Base-by-base conservation (phyloP, 371 early-diverging fungal species). In the Coemansia sp. region DNA sequence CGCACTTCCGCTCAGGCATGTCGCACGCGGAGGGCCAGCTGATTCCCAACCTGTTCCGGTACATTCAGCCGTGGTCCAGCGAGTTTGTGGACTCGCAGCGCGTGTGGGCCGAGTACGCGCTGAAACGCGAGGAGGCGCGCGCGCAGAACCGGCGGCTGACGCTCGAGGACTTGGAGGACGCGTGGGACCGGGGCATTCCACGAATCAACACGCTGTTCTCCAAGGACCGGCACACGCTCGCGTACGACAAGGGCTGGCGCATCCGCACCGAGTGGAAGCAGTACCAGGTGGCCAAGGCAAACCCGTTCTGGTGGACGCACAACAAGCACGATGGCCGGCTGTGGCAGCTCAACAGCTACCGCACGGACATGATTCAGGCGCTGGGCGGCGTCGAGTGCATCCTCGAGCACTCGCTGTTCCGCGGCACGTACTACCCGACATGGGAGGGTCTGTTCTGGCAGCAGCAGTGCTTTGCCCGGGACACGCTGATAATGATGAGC, bases 401-500 rank as follows among this genome's bases (percentile, higher is more conserved):
- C 79, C 81, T 98, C 33, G 97, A 98, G 74, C 99, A 99, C 79
- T 97, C 99, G 1, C 80, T 99, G 42, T 98, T 98, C 86, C 94
- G 94, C 85, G 97, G 95, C 18, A 98, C 98, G 4, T 92, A 92
- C 78, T 96, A 94, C 81, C 90, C 95, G 6, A 94, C 96, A 5
- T 98, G 98, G 97, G 93, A 95, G 78, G 97, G 98, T 84, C 88
- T 98, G 32, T 98, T 99, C 88, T 98, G 99, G 98, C 95, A 97
- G 80, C 91, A 93, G 57, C 64, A 72, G 37, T 78, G 80, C 65
- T 80, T 78, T 64, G 64, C 78, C 11, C 62, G 46, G 2, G 80
- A 67, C 18, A 83, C 82, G 12, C 47, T 29, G 11, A 58, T 82
- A n/a, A 43, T 82, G 66, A 64, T 70, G 43, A 44, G 29, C 7